These are phyloP conservation scores for Biancaea sappan DNA, from an alignment of 306 rosid species.

Conservation along the genomic window DNA sequence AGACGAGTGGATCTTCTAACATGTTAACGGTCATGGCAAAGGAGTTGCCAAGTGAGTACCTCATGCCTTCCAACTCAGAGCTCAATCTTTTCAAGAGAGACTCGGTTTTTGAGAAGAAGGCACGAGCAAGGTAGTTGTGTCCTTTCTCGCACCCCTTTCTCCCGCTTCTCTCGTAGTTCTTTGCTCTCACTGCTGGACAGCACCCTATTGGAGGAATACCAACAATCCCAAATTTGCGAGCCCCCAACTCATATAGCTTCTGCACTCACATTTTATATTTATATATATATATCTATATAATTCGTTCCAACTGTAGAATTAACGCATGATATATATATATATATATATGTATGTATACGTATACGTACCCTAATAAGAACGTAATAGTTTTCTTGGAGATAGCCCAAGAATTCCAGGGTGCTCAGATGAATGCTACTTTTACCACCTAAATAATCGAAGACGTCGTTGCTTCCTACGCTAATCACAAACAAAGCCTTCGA, in stretches of 20 bases:
- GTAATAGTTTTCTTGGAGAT: constrained; percentile 25
- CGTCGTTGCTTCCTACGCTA: constrained; percentile 53
- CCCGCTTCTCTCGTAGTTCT: constrained; percentile 10
- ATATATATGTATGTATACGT: too few species aligned
- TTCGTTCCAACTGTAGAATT: too few species aligned
- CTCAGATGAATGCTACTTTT: not conserved
- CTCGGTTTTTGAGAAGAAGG: constrained; percentile 23
- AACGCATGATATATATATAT: too few species aligned
- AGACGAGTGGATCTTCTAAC: not conserved
- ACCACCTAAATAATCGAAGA: constrained; percentile 35
- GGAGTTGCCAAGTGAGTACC: constrained; percentile 48
- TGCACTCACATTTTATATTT: constrained; percentile 14
- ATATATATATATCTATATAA: too few species aligned
- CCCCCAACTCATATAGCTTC: constrained; percentile 49
- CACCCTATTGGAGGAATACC: constrained; percentile 52
- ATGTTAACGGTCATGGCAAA: constrained; percentile 23
- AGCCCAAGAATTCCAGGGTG: not conserved
- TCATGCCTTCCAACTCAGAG: constrained; percentile 32
- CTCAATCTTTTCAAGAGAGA: constrained; percentile 41
- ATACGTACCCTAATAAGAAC: constrained; percentile 28
- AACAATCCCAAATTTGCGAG: constrained; percentile 52
- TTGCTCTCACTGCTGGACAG: constrained; percentile 32
- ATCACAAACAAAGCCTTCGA: constrained; percentile 47
- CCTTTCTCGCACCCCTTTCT: constrained; percentile 15
- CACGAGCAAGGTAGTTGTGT: constrained; percentile 43